Evolutionary conservation across 2,329 filamentous ascomycete genomes (phyloP).

Genomic region (Penicillium brevicompactum): DNA sequence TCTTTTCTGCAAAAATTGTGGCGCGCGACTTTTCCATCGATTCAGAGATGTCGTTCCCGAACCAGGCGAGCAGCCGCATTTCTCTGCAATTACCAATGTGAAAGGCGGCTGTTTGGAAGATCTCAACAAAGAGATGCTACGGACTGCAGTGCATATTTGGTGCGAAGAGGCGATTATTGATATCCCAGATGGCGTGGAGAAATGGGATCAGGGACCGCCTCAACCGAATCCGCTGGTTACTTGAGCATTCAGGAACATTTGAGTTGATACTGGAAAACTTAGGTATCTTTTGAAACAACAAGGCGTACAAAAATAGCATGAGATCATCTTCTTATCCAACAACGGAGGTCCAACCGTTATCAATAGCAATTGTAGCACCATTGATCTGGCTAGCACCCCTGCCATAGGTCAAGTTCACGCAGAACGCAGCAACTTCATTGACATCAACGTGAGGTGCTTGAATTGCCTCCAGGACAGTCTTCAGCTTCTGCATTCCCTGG

Average conservation of each 20-base stretch:
- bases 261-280: not conserved
- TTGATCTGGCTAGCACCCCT: slow-evolving; percentile 31
- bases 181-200: slow-evolving; percentile 65
- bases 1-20: slow-evolving; percentile 69
- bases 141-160: slow-evolving; percentile 66
- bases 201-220: slow-evolving; percentile 55
- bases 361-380: slow-evolving; percentile 32
- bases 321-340: slow-evolving; percentile 11
- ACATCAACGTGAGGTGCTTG: slow-evolving; percentile 23
- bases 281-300: not conserved
- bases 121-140: slow-evolving; percentile 62
- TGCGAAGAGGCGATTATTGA: slow-evolving; percentile 68
- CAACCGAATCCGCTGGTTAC: slow-evolving; percentile 8
- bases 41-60: slow-evolving; percentile 35
- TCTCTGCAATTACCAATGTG: slow-evolving; percentile 56
- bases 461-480: slow-evolving; percentile 15
- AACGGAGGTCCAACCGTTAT: slow-evolving; percentile 30
- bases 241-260: not conserved
- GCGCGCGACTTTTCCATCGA: slow-evolving; percentile 65
- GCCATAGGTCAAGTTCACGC: slow-evolving; percentile 27
- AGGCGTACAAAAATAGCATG: too few relatives aligned
- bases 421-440: slow-evolving; percentile 32
- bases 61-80: slow-evolving; percentile 54
- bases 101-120: slow-evolving; percentile 69
- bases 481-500: slow-evolving; percentile 25